These are phyloP conservation scores for Albatrellus sp. DNA, from an alignment of 1,284 basidiomycete genomes.

Conservation along the genomic window DNA sequence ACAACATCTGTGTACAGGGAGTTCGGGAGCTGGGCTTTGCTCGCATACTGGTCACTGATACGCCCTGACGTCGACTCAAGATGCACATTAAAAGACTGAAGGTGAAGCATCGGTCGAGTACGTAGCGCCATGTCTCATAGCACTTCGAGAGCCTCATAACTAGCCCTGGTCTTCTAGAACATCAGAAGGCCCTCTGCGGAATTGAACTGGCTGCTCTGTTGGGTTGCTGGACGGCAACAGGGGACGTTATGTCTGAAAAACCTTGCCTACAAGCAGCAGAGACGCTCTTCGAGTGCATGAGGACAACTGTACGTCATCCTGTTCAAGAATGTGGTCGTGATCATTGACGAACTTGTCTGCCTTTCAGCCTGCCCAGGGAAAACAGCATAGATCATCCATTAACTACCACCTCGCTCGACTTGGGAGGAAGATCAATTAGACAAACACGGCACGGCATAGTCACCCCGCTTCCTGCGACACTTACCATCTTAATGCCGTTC, in stretches of 20 bases:
- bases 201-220: constrained; percentile 75
- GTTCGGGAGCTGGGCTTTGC: too few relatives aligned
- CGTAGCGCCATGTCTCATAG: constrained; percentile 11
- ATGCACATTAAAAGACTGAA: constrained; percentile 73
- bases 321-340: background rate
- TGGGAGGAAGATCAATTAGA: constrained; percentile 55
- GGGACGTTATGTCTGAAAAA: constrained; percentile 53
- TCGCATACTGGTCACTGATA: too few relatives aligned
- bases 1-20: background rate
- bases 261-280: constrained; percentile 59
- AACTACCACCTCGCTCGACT: constrained; percentile 78
- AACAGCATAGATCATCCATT: constrained; percentile 59
- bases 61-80: too few relatives aligned
- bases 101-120: constrained; percentile 69
- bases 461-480: too few relatives aligned
- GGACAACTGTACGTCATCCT: constrained; percentile 52
- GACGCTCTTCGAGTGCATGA: constrained; percentile 77
- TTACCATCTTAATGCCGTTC: too few relatives aligned
- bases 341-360: background rate
- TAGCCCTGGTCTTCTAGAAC: constrained; percentile 19
- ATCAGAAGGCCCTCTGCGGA: constrained; percentile 57
- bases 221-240: constrained; percentile 82
- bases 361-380: constrained; percentile 49
- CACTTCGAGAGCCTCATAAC: constrained; percentile 1
- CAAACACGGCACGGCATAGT: background rate